Evolutionary conservation across 805 yeast species (phyloP), one percentile per base, ranked within the genome.

Genomic region (Wickerhamiella shivajii): DNA sequence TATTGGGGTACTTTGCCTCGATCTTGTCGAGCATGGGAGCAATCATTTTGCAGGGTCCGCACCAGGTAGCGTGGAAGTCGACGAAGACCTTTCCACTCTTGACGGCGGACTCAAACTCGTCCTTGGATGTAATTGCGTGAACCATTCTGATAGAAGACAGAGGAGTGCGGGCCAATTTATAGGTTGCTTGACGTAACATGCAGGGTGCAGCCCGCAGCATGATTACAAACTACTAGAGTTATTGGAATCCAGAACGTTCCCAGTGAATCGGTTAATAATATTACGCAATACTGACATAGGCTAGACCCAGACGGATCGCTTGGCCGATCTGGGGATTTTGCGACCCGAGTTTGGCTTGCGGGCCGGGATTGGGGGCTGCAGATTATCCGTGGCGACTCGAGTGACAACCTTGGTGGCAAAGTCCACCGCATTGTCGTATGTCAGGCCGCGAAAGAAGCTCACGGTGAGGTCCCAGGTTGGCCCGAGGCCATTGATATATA

Each of bases 1-100:
- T 81, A 35, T 63, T 59, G 18, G 74, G 43, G 70, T 74, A 75
- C 51, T 64, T 61, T 30, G 54, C 55, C 43, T 58, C 49, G 46
- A 55, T 55, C 57, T 74, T 71, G 54, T 85, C 93, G 48, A 87
- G 63, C 63, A 81, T 64, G 52, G 97, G 97, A 39, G 95, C 81
- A 61, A 85, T 78, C 78, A 79, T 79, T 70, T 87, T 90, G 69
- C 98, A 87, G 42, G 98, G 97, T 48, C 96, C 96, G 62, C 98
- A 87, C 96, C 97, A 90, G 41, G 85, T 74, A 50, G 97, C 97
- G 55, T 71, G 85, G 66, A 87, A 90, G 66, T 90, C 97, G 47
- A 90, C 81, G 47, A 90, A 85, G 47, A 83, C 85, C 53, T 83
- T 66, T 49, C 77, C 79, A 45, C 69, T 70, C 50, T 64, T 65